Evolutionary conservation across 169 alveolate genomes (phyloP), one percentile per base, ranked within the genome.

Genomic region (Cryptosporidium andersoni): DNA sequence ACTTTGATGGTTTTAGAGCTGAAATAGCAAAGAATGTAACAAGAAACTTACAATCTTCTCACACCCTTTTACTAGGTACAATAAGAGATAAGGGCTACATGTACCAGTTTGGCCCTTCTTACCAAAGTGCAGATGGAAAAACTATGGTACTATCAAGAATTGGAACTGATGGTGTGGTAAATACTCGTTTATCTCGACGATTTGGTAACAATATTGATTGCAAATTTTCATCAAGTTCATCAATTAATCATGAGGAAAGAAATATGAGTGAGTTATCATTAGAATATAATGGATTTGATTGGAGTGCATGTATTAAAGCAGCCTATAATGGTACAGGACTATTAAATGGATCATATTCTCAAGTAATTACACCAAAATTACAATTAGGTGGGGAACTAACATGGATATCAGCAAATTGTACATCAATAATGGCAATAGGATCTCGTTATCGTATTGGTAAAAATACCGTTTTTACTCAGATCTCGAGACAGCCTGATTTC

Each of bases 241-340:
- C 89, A 64, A 92, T 94, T 37, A 89, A 82, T 45, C 93, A 85
- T 51, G 96, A 91, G 62, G 82, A 91, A 34, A 92, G 93, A 74
- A 94, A 94, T 81, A 92, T 93, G 89, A 91, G 92, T 85, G 97
- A 95, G 81, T 80, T 91, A 65, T 92, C 95, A 4, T 82, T 92
- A 45, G 97, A 95, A 80, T 93, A 92, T 80, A 80, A 89, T 49
- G 94, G 94, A 39, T 81, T 81, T 39, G 89, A 88, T 65, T 88
- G 95, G 90, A 91, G 97, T 5, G 90, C 94, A 40, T 90, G 92
- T 40, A 34, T 93, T 16, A 95, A 95, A 90, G 89, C 90, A 40
- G 95, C 95, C 14, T 94, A 95, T 95, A 96, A 95, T 68, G 95
- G 97, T 37, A 92, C 95, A 11, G 93, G 94, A 94, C 92, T 94